Conservation (phyloP, 1,284 basidiomycete species). For the Tausonia pullulans region DNA sequence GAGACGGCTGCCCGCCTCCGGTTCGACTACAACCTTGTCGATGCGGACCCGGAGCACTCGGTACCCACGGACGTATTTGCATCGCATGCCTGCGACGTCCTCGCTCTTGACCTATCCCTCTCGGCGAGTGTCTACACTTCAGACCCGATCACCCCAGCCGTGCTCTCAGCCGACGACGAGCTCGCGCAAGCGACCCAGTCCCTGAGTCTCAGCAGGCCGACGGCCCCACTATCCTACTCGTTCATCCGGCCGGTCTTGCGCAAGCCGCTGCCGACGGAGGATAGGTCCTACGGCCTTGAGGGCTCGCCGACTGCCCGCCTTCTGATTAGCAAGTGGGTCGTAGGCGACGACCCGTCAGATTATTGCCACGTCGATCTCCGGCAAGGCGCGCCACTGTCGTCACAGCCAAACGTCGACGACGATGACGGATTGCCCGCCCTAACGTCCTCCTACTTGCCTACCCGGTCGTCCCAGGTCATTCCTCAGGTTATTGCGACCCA, state of each 20-base stretch:
- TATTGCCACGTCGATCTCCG: constrained; percentile 11
- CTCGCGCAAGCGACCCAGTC: constrained; percentile 16
- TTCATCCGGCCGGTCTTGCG: constrained; percentile 4
- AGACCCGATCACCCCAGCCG: neutral
- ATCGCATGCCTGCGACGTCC: constrained; percentile 2
- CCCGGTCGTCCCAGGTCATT: neutral
- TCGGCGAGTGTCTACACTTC: constrained; percentile 5
- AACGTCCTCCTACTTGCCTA: neutral
- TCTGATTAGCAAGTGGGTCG: constrained; percentile 10
- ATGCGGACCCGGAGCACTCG: neutral
- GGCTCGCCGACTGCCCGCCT: constrained; percentile 5
- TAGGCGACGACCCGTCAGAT: constrained; percentile 14
- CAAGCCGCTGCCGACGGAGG: too few species aligned
- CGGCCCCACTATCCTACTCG: neutral
- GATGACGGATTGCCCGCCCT: neutral
- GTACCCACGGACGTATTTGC: neutral
- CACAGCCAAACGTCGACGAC: neutral
- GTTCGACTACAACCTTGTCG: neutral
- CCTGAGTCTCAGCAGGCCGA: constrained; percentile 1
- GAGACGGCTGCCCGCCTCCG: neutral
- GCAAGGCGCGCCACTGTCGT: neutral
- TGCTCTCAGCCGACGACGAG: neutral
- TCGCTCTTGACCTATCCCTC: constrained; percentile 13
- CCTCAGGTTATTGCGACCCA: neutral
- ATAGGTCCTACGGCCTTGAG: neutral